Percentiles rank a stretch among this genome's conserved stretches.
Evolutionary conservation across 106 monocot species (phyloP).

Genomic region (Amphibolis antarctica): DNA sequence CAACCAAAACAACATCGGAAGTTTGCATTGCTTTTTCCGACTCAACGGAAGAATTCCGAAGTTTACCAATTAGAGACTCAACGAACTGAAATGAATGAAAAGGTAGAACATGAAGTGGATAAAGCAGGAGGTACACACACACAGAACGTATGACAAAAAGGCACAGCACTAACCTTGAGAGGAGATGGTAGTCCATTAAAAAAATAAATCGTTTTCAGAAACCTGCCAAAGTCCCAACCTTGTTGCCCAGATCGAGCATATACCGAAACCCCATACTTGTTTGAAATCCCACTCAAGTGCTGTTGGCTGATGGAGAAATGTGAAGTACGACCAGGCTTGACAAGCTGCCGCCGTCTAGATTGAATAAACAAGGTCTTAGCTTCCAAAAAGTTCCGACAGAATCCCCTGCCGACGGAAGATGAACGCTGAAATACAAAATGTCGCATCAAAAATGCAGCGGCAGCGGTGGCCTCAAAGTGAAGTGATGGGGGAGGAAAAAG

Average conservation of each 20-base stretch:
- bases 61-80: slow-evolving; percentile 49
- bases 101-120: neutral
- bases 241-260: slow-evolving; percentile 46
- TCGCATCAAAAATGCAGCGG: neutral
- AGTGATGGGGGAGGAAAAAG: no score
- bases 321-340: slow-evolving; percentile 16
- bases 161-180: slow-evolving; percentile 38
- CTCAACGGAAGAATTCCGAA: slow-evolving; percentile 34
- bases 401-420: slow-evolving; percentile 13
- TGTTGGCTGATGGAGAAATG: neutral
- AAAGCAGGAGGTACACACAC: neutral
- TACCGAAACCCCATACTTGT: slow-evolving; percentile 24
- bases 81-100: slow-evolving; percentile 43
- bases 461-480: no score
- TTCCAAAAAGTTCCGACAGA: slow-evolving; percentile 13
- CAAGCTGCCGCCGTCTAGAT: slow-evolving; percentile 21
- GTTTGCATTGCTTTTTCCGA: slow-evolving; percentile 37
- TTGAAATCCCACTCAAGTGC: slow-evolving; percentile 17
- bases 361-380: slow-evolving; percentile 19
- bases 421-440: slow-evolving; percentile 22
- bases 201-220: slow-evolving; percentile 76
- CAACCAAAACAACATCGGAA: slow-evolving; percentile 63
- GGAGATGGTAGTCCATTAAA: slow-evolving; percentile 92
- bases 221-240: slow-evolving; percentile 91
- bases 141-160: neutral